phyloP scores from a whole-genome alignment of 78 protist species.

The Dictyostelium firmibasis region DNA sequence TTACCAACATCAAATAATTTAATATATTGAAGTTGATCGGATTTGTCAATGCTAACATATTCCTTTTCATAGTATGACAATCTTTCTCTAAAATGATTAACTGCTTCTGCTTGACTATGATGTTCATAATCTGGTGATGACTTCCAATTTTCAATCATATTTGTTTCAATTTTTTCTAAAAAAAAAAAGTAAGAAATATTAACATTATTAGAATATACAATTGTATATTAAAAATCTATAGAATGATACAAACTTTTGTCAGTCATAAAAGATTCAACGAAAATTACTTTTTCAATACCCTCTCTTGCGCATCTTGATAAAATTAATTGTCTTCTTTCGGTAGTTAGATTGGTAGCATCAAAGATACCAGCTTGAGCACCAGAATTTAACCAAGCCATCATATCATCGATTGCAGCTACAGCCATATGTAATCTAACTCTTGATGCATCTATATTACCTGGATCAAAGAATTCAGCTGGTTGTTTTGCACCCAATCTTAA shows the following conservation, averaged over 20 bases:
- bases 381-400: conserved; percentile 78
- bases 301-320: conserved; percentile 56
- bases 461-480: conserved; percentile 86
- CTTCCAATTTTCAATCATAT: conserved; percentile 80
- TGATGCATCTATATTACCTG: conserved; percentile 74
- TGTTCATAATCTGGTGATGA: conserved; percentile 81
- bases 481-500: conserved; percentile 82
- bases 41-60: conserved; percentile 58
- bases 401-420: conserved; percentile 83
- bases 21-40: conserved; percentile 49
- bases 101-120: conserved; percentile 74
- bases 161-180: conserved; percentile 47
- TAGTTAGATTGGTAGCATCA: conserved; percentile 92
- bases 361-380: conserved; percentile 84
- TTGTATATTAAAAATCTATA: not conserved
- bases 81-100: conserved; percentile 81
- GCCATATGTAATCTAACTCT: conserved; percentile 78
- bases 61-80: conserved; percentile 78
- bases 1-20: conserved; percentile 73
- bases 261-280: conserved; percentile 52
- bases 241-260: conserved; percentile 25
- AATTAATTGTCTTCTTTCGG: conserved; percentile 80
- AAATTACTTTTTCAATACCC: conserved; percentile 50
- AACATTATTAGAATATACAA: not conserved
- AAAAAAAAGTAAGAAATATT: not conserved